Evolutionary conservation across 2,329 filamentous ascomycete species (phyloP).

Genomic region (Fusarium penzigii): DNA sequence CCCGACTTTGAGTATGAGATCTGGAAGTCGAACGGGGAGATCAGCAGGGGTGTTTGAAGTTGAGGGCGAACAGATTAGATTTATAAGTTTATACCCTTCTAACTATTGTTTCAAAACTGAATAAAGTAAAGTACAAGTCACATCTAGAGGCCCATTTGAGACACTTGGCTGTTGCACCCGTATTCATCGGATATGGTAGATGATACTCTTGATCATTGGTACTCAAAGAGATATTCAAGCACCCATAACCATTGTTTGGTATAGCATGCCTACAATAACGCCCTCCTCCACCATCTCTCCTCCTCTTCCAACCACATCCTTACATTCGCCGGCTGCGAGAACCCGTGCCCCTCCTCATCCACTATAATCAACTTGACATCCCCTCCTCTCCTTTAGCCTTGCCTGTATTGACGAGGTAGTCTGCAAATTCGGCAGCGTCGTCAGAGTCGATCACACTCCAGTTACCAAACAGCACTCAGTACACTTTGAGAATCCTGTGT

Average conservation of each 20-base stretch:
- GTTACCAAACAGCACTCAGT: conserved; percentile 45
- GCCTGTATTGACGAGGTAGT: conserved; percentile 40
- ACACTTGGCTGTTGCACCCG: no score
- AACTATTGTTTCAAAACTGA: no score
- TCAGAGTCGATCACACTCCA: conserved; percentile 54
- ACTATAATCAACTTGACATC: conserved; percentile 50
- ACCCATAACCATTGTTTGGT: not conserved
- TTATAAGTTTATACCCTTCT: not conserved
- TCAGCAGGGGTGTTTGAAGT: conserved; percentile 15
- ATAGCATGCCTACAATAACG: conserved; percentile 29
- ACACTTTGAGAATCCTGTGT: no score
- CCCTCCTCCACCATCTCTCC: conserved; percentile 49
- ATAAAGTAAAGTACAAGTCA: no score
- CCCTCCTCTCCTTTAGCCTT: conserved; percentile 41
- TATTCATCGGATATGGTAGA: no score
- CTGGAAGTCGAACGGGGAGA: conserved; percentile 31
- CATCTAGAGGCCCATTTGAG: no score
- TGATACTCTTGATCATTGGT: no score
- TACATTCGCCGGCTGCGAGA: conserved; percentile 42
- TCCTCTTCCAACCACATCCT: conserved; percentile 44
- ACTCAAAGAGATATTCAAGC: no score
- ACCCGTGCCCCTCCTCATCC: conserved; percentile 53
- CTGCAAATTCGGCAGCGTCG: conserved; percentile 49
- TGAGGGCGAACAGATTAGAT: not conserved
- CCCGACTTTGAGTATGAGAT: conserved; percentile 37